Conservation (phyloP, 1,284 basidiomycete species). For the Filobasidium uniguttulatum region DNA sequence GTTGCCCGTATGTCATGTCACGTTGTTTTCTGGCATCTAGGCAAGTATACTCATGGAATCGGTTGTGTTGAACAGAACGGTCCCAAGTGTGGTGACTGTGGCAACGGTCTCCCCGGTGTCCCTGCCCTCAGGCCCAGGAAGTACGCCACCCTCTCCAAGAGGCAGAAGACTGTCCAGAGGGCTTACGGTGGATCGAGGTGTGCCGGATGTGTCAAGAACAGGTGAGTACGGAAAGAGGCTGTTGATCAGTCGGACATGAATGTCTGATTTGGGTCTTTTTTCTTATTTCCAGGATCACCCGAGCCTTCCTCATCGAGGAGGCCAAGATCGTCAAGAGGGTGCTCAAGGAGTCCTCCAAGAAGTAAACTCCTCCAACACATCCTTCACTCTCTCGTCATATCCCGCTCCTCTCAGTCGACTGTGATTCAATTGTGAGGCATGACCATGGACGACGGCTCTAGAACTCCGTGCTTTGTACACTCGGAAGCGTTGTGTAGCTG, state of each 20-base stretch:
- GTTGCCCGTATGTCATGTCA: slow-evolving; percentile 32
- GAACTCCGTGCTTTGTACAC: too few relatives aligned
- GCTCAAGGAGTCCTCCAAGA: slow-evolving; percentile 57
- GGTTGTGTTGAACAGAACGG: slow-evolving; percentile 38
- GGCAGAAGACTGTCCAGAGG: slow-evolving; percentile 81
- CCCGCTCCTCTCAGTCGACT: too few relatives aligned
- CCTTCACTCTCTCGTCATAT: background rate
- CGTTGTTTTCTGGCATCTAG: background rate
- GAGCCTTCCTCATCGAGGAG: slow-evolving; percentile 98
- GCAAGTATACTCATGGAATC: too few relatives aligned
- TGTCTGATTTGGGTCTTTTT: background rate
- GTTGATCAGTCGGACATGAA: background rate
- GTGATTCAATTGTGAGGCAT: too few relatives aligned
- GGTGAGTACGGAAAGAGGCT: slow-evolving; percentile 44
- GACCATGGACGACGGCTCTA: too few relatives aligned
- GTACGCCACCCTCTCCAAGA: slow-evolving; percentile 88
- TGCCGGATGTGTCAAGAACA: slow-evolving; percentile 78
- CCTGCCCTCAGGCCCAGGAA: slow-evolving; percentile 83
- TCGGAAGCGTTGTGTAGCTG: too few relatives aligned
- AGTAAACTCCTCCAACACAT: slow-evolving; percentile 16
- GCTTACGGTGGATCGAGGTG: slow-evolving; percentile 94
- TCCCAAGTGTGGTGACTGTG: slow-evolving; percentile 97
- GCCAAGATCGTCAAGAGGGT: slow-evolving; percentile 99
- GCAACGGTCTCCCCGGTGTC: slow-evolving; percentile 77
- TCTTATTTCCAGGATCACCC: slow-evolving; percentile 60